Percentiles rank a stretch among this genome's conserved stretches.
Evolutionary conservation across 768 basidiomycete species (phyloP).

Genomic region (Cystofilobasidium ferigula): DNA sequence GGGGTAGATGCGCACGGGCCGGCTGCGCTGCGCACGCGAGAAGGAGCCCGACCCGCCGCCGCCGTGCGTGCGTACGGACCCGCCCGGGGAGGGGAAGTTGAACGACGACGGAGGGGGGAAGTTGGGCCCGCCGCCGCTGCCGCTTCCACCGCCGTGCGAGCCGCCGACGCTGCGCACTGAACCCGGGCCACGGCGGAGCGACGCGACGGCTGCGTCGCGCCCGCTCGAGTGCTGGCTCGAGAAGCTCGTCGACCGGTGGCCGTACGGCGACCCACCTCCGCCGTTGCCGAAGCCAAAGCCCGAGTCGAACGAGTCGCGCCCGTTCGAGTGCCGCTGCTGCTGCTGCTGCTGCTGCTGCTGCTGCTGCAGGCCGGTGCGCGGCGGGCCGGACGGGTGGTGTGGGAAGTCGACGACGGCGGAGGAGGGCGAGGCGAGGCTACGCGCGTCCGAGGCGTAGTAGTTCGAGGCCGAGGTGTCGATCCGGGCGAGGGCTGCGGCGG

Average conservation of each 20-base stretch:
- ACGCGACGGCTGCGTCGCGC: not conserved
- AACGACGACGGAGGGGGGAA: conserved; percentile 18
- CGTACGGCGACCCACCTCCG: not conserved
- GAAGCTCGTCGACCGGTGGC: conserved; percentile 5
- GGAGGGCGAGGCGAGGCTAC: not conserved
- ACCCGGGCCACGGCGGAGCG: not conserved
- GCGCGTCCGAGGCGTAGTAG: not conserved
- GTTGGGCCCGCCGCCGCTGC: conserved; percentile 2
- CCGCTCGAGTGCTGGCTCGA: conserved; percentile 1
- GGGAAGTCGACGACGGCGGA: conserved; percentile 1
- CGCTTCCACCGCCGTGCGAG: not conserved
- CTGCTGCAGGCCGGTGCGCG: not conserved
- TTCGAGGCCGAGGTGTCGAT: conserved; percentile 15
- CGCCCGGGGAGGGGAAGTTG: conserved; percentile 15
- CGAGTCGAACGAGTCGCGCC: conserved; percentile 19
- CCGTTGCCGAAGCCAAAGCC: not conserved
- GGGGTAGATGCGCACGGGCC: conserved; percentile 41
- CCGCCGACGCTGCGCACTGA: conserved; percentile 6
- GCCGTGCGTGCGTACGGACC: not conserved
- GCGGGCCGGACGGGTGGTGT: not conserved
- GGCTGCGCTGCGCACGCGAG: not conserved
- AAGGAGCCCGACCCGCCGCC: not conserved
- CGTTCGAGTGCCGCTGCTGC: not conserved
- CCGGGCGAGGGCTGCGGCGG: conserved; percentile 15
- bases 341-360: not conserved